phyloP scores from a whole-genome alignment of 257 asterid species.

The Plantago ovata region DNA sequence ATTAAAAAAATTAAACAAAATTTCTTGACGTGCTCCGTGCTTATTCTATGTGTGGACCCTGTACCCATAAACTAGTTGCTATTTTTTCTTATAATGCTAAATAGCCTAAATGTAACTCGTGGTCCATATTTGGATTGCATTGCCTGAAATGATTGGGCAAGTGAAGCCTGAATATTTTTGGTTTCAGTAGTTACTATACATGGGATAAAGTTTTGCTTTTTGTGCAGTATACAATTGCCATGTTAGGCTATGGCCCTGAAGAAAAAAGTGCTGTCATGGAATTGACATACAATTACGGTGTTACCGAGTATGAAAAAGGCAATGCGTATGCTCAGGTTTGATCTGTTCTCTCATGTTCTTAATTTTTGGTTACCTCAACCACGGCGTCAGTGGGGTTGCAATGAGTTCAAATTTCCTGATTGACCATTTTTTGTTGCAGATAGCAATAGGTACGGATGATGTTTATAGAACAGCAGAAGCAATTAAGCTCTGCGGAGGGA shows the following conservation, averaged over 20 bases:
- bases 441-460: constrained; percentile 92
- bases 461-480: constrained; percentile 94
- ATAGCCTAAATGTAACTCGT: too few species aligned
- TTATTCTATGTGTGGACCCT: too few species aligned
- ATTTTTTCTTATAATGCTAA: too few species aligned
- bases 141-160: constrained; percentile 6
- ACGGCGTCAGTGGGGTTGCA: background rate
- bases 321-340: constrained; percentile 67
- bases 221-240: constrained; percentile 60
- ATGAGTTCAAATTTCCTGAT: constrained; percentile 15
- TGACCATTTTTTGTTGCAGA: constrained; percentile 39
- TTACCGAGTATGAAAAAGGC: constrained; percentile 57
- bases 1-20: too few species aligned
- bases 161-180: background rate
- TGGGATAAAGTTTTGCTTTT: constrained; percentile 8
- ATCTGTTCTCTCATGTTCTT: constrained; percentile 5
- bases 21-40: too few species aligned
- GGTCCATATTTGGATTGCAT: background rate
- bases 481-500: constrained; percentile 69
- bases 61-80: too few species aligned
- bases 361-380: constrained; percentile 1
- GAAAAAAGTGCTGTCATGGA: constrained; percentile 55
- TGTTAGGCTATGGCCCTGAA: constrained; percentile 69
- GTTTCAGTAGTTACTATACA: background rate
- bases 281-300: constrained; percentile 63